Base-by-base conservation (phyloP, 1,284 basidiomycete genomes). In the Cutaneotrichosporon cutaneum region DNA sequence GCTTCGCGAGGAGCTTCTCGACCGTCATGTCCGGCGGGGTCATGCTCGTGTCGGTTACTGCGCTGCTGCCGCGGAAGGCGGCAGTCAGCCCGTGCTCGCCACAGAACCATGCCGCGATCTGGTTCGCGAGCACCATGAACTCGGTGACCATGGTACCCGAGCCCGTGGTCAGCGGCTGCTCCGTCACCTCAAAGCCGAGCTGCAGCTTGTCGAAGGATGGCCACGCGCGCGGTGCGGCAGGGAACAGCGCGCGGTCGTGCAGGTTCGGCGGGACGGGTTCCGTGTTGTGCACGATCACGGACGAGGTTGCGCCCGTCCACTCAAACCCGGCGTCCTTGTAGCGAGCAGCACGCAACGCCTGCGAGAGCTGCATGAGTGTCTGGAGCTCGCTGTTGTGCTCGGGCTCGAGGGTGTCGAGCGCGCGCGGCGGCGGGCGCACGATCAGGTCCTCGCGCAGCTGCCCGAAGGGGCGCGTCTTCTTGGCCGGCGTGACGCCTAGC, bases 81-180 rank as follows among this genome's bases (percentile, higher is more conserved):
- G 87, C 82, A 0, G 89, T 86, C 22, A 97, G 68, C 5, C 81
- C 80, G 22, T 82, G 83, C 16, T 90, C 86, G 22, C 76, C 68
- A 58, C 86, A 86, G 79, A 90, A 94, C 36, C 81, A 80, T 18
- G 92, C 95, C 0, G 89, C 89, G 2, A 88, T 82, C 1, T 89
- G 85, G 60, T 88, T 88, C 0, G 92, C 92, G 13, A 90, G 74
- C 68, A 94, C 88, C 90, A 95, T 95, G 71, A 85, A 82, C 77
- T 97, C 93, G 0, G 88, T 82, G 7, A 99, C 86, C 53, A 93
- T 74, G 44, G 75, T 72, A 39, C 48, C 36, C 4, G 58, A 21
- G 10, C 44, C 54, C 45, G 4, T 62, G 57, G 0, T 69, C 60
- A 0, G 7, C 21, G 45, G 32, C 16, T 14, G 16, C 16, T 21